Conservation (phyloP, 2,329 filamentous ascomycete genomes). For the Stachybotrys chartarum region DNA sequence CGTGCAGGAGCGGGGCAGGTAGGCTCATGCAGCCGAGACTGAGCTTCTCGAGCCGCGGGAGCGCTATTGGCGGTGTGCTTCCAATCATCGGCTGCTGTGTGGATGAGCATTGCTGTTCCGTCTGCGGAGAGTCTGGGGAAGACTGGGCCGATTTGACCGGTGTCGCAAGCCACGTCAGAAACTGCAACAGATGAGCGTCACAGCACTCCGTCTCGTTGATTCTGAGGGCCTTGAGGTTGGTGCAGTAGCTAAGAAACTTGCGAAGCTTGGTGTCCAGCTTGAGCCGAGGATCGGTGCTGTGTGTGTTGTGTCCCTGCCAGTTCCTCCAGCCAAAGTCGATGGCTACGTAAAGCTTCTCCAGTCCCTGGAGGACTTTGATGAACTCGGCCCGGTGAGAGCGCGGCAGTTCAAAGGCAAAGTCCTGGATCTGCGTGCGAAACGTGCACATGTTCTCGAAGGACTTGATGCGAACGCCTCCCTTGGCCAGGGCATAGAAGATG, state of each 20-base stretch:
- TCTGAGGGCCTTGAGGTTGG: constrained; percentile 43
- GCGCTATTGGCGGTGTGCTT: constrained; percentile 14
- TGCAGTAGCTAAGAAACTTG: constrained; percentile 14
- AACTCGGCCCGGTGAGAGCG: constrained; percentile 27
- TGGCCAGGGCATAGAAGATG: constrained; percentile 34
- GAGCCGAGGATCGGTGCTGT: neutral
- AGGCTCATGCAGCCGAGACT: constrained; percentile 35
- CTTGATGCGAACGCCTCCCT: constrained; percentile 26
- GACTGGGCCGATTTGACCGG: constrained; percentile 1
- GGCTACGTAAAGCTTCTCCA: constrained; percentile 34
- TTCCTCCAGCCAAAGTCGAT: constrained; percentile 13
- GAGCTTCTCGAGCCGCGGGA: constrained; percentile 29
- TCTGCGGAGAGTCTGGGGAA: neutral
- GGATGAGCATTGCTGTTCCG: neutral
- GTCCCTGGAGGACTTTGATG: constrained; percentile 31
- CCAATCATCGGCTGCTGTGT: neutral
- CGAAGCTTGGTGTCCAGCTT: constrained; percentile 11
- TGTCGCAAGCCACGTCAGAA: constrained; percentile 32
- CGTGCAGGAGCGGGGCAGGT: constrained; percentile 19
- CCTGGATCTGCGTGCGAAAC: constrained; percentile 19
- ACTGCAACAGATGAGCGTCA: constrained; percentile 8
- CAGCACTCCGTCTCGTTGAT: constrained; percentile 30
- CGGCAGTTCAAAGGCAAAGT: constrained; percentile 40
- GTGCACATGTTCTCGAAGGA: constrained; percentile 42
- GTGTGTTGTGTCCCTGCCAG: neutral